A percentile compares a stretch with the other conserved stretches of the same genome.
These are phyloP conservation scores for Rhizoclosmatium globosum DNA, from an alignment of 192 early-diverging fungal genomes.

Conservation along the genomic window DNA sequence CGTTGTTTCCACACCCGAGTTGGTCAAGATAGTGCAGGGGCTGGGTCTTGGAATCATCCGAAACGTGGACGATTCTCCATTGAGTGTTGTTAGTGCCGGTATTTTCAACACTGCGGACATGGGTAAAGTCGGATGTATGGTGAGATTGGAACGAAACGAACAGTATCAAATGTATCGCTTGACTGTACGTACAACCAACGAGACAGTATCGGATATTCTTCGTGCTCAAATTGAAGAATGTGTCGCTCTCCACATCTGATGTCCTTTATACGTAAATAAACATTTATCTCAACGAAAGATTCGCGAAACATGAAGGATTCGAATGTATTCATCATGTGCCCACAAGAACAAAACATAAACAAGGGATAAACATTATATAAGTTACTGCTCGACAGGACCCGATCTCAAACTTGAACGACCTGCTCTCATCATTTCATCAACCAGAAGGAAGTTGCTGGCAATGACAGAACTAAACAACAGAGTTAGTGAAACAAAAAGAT, in stretches of 20 bases:
- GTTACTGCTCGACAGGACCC: background rate
- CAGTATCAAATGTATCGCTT: constrained; percentile 89
- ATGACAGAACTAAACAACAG: constrained; percentile 80
- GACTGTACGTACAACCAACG: constrained; percentile 89
- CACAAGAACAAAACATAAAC: too few relatives aligned
- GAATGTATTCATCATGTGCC: too few relatives aligned
- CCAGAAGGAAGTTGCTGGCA: constrained; percentile 95
- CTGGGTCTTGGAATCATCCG: constrained; percentile 80
- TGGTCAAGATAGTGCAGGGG: constrained; percentile 67
- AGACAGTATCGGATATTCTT: constrained; percentile 62
- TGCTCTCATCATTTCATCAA: constrained; percentile 97
- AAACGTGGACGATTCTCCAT: constrained; percentile 86
- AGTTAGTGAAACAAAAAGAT: constrained; percentile 14
- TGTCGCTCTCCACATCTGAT: constrained; percentile 29
- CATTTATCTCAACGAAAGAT: background rate
- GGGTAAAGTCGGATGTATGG: constrained; percentile 90
- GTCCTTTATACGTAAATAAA: background rate
- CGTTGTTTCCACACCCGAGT: constrained; percentile 57
- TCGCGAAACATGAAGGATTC: too few relatives aligned
- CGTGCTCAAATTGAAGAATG: constrained; percentile 38
- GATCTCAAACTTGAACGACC: constrained; percentile 52
- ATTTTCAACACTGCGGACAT: constrained; percentile 77
- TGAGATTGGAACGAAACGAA: constrained; percentile 87
- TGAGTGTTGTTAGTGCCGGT: constrained; percentile 89
- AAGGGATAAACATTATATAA: too few relatives aligned